phyloP scores from a whole-genome alignment of 2,329 filamentous ascomycete species.

The Colletotrichum eremochloae region DNA sequence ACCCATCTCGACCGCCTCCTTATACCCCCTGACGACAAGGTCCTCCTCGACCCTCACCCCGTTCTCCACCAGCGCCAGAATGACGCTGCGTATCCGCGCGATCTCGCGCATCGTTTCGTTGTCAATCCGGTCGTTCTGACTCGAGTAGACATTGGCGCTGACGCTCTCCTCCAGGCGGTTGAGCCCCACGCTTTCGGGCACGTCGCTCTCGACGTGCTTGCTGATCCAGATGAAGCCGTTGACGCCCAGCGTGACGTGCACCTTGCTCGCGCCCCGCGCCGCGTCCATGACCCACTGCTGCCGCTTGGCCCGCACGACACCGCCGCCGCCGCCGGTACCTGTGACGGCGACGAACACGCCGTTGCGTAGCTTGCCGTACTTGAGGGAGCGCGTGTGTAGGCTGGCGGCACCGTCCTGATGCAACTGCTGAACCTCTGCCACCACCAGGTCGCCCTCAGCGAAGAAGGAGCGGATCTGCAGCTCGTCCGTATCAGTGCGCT shows the following conservation, averaged over 20 bases:
- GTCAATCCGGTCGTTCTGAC: slow-evolving; percentile 90
- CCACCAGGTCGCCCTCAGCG: slow-evolving; percentile 91
- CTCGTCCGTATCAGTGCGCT: slow-evolving; percentile 95
- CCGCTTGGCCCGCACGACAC: slow-evolving; percentile 83
- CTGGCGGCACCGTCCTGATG: slow-evolving; percentile 88
- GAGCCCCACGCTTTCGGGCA: slow-evolving; percentile 74
- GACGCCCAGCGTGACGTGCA: slow-evolving; percentile 92
- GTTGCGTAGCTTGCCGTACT: slow-evolving; percentile 96
- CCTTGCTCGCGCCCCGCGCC: slow-evolving; percentile 68
- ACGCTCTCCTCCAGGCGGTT: slow-evolving; percentile 91
- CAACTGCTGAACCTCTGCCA: slow-evolving; percentile 94
- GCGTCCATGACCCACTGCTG: slow-evolving; percentile 88
- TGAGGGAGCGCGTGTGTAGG: slow-evolving; percentile 89
- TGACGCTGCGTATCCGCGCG: slow-evolving; percentile 82
- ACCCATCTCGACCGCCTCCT: slow-evolving; percentile 82
- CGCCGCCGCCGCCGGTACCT: slow-evolving; percentile 86
- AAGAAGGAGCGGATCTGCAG: slow-evolving; percentile 98
- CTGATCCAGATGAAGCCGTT: slow-evolving; percentile 98
- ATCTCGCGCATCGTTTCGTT: slow-evolving; percentile 88
- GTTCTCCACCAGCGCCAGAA: slow-evolving; percentile 85
- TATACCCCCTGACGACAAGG: slow-evolving; percentile 85
- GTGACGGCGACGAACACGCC: slow-evolving; percentile 88
- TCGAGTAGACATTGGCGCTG: slow-evolving; percentile 89
- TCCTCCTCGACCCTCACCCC: slow-evolving; percentile 91
- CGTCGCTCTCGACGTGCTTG: slow-evolving; percentile 80